Conservation (phyloP, 2,329 filamentous ascomycete species). For the Ceratocystis variospora region DNA sequence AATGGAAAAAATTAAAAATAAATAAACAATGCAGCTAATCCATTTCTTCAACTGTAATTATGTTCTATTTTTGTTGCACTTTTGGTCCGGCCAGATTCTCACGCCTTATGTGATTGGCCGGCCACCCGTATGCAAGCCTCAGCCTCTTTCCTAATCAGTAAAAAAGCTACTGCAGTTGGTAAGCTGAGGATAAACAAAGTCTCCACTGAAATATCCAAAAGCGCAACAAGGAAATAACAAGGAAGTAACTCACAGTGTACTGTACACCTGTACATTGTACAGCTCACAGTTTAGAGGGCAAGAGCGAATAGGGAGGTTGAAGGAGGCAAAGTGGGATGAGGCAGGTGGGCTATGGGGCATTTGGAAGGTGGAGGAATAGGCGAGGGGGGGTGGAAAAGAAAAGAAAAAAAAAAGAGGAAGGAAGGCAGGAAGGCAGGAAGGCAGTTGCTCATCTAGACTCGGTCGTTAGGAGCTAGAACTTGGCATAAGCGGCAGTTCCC, state of each 20-base stretch:
- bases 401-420: neutral
- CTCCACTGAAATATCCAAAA: neutral
- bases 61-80: neutral
- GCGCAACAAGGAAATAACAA: neutral
- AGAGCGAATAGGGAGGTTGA: no score
- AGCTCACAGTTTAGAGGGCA: no score
- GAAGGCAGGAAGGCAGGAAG: neutral
- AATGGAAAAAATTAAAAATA: neutral
- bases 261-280: neutral
- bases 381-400: no score
- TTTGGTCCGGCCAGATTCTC: neutral
- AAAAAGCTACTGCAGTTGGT: neutral
- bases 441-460: neutral
- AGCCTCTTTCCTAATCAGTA: slow-evolving; percentile 14
- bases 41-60: neutral
- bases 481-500: neutral
- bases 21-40: neutral
- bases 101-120: neutral
- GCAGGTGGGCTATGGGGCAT: no score
- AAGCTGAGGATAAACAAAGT: slow-evolving; percentile 10
- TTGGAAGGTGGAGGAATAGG: no score
- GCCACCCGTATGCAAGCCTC: slow-evolving; percentile 10
- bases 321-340: no score
- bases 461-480: neutral
- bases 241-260: neutral